These are phyloP conservation scores for Citrus cavaleriei DNA, from an alignment of 345 rosid genomes.

Conservation along the genomic window DNA sequence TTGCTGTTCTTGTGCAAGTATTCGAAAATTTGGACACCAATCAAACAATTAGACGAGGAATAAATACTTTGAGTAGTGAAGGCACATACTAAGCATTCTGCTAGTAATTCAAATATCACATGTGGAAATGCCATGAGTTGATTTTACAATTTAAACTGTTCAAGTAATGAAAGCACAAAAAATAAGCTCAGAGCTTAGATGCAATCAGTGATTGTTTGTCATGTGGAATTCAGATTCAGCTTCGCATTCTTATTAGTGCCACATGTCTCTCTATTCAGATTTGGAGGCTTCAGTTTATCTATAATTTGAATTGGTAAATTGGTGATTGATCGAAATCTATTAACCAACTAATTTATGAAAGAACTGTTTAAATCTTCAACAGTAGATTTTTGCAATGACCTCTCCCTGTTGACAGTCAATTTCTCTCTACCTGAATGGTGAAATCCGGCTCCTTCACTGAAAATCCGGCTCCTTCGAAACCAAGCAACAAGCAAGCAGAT, in stretches of 20 bases:
- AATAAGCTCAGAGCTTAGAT: background rate
- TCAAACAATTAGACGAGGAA: background rate
- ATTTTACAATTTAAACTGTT: background rate
- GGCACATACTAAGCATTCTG: background rate
- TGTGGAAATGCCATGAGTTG: background rate
- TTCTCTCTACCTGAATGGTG: too few relatives aligned
- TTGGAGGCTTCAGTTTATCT: background rate
- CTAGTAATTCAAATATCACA: background rate
- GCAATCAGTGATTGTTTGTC: background rate
- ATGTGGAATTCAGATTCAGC: constrained; percentile 9
- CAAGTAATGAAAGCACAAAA: background rate
- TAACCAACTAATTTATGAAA: background rate
- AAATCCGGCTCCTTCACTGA: too few relatives aligned
- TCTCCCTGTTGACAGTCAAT: background rate
- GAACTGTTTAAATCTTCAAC: background rate
- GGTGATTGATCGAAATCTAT: background rate
- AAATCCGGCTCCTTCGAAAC: too few relatives aligned
- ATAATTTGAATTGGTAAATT: background rate
- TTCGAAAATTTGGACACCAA: background rate
- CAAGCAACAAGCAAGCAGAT: too few relatives aligned
- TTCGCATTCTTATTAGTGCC: background rate
- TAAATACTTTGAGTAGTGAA: background rate
- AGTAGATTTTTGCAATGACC: background rate
- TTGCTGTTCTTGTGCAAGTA: background rate
- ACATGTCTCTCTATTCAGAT: background rate